Evolutionary conservation across 2,329 filamentous ascomycete species (phyloP).

Genomic region (Hortaea sp.): DNA sequence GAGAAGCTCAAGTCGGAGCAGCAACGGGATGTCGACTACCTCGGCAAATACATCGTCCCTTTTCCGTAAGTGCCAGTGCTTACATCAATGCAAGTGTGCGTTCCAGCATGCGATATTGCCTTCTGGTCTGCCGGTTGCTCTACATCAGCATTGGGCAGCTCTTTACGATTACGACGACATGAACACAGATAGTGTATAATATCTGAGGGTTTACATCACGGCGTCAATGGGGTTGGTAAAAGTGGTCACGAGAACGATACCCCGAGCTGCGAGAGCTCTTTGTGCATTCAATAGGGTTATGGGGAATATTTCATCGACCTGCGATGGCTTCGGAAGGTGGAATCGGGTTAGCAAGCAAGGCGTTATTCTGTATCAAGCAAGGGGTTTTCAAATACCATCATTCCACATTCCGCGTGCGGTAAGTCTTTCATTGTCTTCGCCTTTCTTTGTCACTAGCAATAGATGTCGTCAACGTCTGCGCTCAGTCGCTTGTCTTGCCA

Average conservation of each 20-base stretch:
- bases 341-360: slow-evolving; percentile 1
- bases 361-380: neutral
- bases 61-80: neutral
- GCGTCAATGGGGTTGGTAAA: neutral
- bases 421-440: slow-evolving; percentile 5
- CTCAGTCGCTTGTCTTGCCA: too few relatives aligned
- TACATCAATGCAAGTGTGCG: neutral
- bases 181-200: too few relatives aligned
- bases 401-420: neutral
- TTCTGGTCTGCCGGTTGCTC: too few relatives aligned
- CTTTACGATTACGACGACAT: too few relatives aligned
- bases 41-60: slow-evolving; percentile 7
- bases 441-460: slow-evolving; percentile 1
- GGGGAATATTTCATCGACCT: too few relatives aligned
- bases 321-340: neutral
- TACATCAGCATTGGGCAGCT: too few relatives aligned
- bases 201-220: neutral
- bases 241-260: neutral
- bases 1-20: slow-evolving; percentile 19
- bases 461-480: too few relatives aligned
- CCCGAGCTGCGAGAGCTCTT: neutral
- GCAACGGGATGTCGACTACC: slow-evolving; percentile 18
- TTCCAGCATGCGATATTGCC: neutral
- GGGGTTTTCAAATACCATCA: neutral
- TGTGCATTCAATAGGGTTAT: neutral